Evolutionary conservation across 2,329 filamentous ascomycete species (phyloP).

Genomic region (Didymella pinodella): DNA sequence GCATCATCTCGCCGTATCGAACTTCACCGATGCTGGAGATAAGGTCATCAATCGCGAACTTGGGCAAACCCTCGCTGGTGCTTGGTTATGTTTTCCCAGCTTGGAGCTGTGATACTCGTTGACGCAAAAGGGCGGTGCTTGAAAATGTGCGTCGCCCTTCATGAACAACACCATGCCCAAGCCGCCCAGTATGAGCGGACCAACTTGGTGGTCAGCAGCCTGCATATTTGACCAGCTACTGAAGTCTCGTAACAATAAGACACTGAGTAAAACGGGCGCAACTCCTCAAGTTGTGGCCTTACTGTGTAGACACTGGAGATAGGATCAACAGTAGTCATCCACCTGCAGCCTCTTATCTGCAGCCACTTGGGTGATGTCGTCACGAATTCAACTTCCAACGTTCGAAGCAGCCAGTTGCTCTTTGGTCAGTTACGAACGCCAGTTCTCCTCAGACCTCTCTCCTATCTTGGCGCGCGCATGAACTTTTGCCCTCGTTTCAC

Average conservation of each 20-base stretch:
- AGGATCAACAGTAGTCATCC: slow-evolving; percentile 2
- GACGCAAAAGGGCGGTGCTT: slow-evolving; percentile 3
- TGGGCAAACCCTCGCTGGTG: not conserved
- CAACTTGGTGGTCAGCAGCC: slow-evolving; percentile 2
- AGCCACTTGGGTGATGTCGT: slow-evolving; percentile 1
- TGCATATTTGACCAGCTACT: not conserved
- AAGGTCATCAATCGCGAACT: not conserved
- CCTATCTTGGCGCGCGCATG: slow-evolving; percentile 11
- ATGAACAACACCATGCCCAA: not conserved
- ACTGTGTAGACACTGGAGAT: not conserved
- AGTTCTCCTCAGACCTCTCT: not conserved
- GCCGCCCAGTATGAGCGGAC: not conserved
- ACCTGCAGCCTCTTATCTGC: not conserved
- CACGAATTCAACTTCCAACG: slow-evolving; percentile 2
- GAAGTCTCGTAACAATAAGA: not conserved
- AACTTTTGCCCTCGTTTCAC: slow-evolving; percentile 18
- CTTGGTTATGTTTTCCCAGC: not conserved
- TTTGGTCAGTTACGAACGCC: not conserved
- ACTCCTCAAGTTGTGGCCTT: not conserved
- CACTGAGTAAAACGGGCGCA: not conserved
- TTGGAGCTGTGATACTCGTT: too few relatives aligned
- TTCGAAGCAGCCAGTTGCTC: not conserved
- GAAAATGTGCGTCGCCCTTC: not conserved
- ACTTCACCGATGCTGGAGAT: not conserved
- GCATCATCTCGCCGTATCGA: not conserved